Conservation (phyloP, 768 basidiomycete genomes). For the Leccinellum albellum region DNA sequence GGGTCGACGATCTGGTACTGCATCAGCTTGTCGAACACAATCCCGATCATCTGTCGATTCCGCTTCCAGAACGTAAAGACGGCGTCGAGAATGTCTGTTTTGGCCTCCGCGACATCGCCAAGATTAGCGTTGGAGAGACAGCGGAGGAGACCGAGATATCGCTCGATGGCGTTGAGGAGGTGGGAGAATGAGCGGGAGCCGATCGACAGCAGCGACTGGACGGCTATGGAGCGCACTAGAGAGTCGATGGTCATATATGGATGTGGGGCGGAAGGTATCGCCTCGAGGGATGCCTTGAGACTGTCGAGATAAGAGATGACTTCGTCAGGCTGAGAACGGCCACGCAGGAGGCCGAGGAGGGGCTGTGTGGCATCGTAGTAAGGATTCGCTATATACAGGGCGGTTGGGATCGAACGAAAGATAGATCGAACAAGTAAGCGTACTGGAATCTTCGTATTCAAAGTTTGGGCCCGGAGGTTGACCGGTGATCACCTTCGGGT, state of each 20-base stretch:
- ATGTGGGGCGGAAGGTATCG: slow-evolving; percentile 50
- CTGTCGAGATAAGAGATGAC: slow-evolving; percentile 71
- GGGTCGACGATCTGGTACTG: slow-evolving; percentile 98
- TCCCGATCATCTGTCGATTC: slow-evolving; percentile 81
- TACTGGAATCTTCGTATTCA: slow-evolving; percentile 79
- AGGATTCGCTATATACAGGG: slow-evolving; percentile 54
- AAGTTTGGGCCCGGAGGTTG: slow-evolving; percentile 78
- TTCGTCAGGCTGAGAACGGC: slow-evolving; percentile 74
- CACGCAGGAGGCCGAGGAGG: slow-evolving; percentile 77
- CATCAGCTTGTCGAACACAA: slow-evolving; percentile 97
- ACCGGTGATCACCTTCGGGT: slow-evolving; percentile 58
- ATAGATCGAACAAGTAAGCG: slow-evolving; percentile 18
- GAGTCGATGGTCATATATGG: slow-evolving; percentile 57
- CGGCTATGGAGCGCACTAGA: slow-evolving; percentile 69
- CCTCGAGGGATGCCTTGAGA: slow-evolving; percentile 60
- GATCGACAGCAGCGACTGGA: slow-evolving; percentile 86
- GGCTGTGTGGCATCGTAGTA: slow-evolving; percentile 78
- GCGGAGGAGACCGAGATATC: slow-evolving; percentile 78
- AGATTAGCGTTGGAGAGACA: slow-evolving; percentile 40
- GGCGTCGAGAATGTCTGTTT: slow-evolving; percentile 66
- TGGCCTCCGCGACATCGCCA: slow-evolving; percentile 50
- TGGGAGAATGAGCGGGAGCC: slow-evolving; percentile 97
- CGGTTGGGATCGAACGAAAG: not conserved
- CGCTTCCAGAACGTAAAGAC: slow-evolving; percentile 79
- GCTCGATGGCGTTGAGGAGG: slow-evolving; percentile 94